Base-by-base conservation (phyloP, 2,329 filamentous ascomycete genomes). In the Ophiostoma himal-ulmi region DNA sequence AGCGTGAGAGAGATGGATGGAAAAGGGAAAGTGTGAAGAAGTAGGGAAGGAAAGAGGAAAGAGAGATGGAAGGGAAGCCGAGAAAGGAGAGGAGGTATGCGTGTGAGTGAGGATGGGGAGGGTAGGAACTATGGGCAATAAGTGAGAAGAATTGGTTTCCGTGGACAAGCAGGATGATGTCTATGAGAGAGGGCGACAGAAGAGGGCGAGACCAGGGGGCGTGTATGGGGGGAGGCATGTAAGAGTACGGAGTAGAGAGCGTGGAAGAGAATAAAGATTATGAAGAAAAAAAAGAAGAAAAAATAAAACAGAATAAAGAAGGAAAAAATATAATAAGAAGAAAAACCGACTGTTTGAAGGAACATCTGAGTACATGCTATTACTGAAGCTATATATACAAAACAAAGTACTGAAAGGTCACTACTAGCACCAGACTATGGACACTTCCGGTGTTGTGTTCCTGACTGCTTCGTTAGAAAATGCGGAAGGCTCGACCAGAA, bases 181-280 rank as follows among this genome's bases (percentile, higher is more conserved):
- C 68, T 71, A 60, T 70, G 69, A 70, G 71, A 69, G 57, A 62
- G 57, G 13, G 13, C 57, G 30, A 73, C 68, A 68, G 69, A 72
- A 74, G 74, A 75, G 74, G 69, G 73, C 69, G 71, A 72, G 48
- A 34, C 57, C 41, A 64, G 44, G 68, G 69, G 71, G 64, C 39
- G 37, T 30, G 69, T 57, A 75, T 72, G 72, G 73, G 72, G 73
- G 72, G 73, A 73, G 70, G 71, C 72, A 72, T 68, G 75, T 70
- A 73, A 72, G 73, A 72, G 71, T 70, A 73, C 72, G 34, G 17
- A 22, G 69, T 5, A 62, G 52, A 48, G 44, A 48, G 44, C 22
- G 52, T 69, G 65, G 62, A 57, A 70, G 37, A 68, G 48, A 44
- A 30, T 54, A 54, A 67, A 26, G 44, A 68, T n/a, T 48, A 48